A percentile compares a stretch with the other conserved stretches of the same genome.
phyloP scores from a whole-genome alignment of 2,329 filamentous ascomycete species.

The Sporothrix pseudoabietina region DNA sequence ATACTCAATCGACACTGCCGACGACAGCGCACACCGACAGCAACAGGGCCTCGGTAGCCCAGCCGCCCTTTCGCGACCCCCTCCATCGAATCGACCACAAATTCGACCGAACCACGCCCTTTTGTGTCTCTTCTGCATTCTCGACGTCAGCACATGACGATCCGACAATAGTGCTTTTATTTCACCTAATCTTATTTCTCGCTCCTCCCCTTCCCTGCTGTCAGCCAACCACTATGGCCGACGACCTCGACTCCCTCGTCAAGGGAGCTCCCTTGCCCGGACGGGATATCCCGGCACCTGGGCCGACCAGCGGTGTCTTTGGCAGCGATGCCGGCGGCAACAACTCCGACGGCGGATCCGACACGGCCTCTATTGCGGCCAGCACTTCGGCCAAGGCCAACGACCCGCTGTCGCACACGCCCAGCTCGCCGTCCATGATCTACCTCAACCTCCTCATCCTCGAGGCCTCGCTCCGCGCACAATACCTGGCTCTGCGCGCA shows the following conservation, averaged over 20 bases:
- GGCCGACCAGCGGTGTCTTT: constrained; percentile 41
- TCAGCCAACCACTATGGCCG: constrained; percentile 53
- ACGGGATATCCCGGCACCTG: constrained; percentile 48
- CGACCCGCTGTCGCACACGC: constrained; percentile 78
- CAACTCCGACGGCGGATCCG: background rate
- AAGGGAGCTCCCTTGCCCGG: constrained; percentile 77
- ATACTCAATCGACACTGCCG: background rate
- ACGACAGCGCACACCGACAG: constrained; percentile 1
- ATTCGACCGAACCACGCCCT: too few relatives aligned
- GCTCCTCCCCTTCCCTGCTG: background rate
- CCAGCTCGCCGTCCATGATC: constrained; percentile 92
- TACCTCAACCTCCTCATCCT: constrained; percentile 98
- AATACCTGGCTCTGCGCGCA: constrained; percentile 87
- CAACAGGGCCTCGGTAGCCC: background rate
- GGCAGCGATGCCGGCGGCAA: constrained; percentile 4
- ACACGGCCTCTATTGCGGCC: constrained; percentile 47
- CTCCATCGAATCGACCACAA: background rate
- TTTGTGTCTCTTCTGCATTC: background rate
- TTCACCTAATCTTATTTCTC: background rate
- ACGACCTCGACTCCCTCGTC: constrained; percentile 82
- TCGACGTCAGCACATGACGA: background rate
- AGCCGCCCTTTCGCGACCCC: background rate
- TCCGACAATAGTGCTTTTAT: background rate
- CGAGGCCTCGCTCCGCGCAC: constrained; percentile 87
- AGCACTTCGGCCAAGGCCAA: constrained; percentile 51